Evolutionary conservation across 371 early-diverging fungal species (phyloP).

Genomic region (Mortierella sp.): DNA sequence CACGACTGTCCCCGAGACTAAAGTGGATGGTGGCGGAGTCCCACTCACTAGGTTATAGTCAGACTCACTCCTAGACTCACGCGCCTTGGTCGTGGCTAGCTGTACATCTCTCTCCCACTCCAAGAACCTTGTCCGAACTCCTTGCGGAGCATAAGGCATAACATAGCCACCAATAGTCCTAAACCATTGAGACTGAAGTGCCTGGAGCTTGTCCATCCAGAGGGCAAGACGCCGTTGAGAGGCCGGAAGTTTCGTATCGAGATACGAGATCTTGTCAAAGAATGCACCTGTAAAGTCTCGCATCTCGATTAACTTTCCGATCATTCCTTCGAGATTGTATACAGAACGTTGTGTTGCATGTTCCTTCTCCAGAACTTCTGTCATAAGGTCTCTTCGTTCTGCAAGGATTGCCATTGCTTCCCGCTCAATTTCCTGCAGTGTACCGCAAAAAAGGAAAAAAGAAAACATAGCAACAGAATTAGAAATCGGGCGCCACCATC

Average conservation of each 20-base stretch:
- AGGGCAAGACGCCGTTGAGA: conserved; percentile 35
- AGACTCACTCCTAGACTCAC: conserved; percentile 37
- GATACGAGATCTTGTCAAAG: conserved; percentile 49
- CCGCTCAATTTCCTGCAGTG: conserved; percentile 26
- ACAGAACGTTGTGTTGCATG: conserved; percentile 49
- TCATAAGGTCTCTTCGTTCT: conserved; percentile 28
- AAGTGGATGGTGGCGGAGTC: neutral
- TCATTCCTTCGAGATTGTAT: conserved; percentile 49
- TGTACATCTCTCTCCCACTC: conserved; percentile 43
- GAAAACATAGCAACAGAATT: no score
- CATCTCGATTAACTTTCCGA: conserved; percentile 47
- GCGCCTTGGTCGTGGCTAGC: conserved; percentile 26
- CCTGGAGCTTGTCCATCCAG: conserved; percentile 50
- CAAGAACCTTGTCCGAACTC: conserved; percentile 30
- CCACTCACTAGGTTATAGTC: conserved; percentile 14
- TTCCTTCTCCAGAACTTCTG: conserved; percentile 38
- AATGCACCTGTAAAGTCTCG: conserved; percentile 48
- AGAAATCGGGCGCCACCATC: neutral
- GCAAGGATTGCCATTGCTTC: conserved; percentile 32
- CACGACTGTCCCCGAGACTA: neutral
- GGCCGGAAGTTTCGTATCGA: conserved; percentile 45
- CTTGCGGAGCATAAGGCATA: conserved; percentile 32
- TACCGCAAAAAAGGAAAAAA: no score
- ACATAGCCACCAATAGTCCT: conserved; percentile 42
- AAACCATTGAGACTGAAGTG: conserved; percentile 47